phyloP scores from a whole-genome alignment of 805 yeast genomes.

The Priceomyces castillae region DNA sequence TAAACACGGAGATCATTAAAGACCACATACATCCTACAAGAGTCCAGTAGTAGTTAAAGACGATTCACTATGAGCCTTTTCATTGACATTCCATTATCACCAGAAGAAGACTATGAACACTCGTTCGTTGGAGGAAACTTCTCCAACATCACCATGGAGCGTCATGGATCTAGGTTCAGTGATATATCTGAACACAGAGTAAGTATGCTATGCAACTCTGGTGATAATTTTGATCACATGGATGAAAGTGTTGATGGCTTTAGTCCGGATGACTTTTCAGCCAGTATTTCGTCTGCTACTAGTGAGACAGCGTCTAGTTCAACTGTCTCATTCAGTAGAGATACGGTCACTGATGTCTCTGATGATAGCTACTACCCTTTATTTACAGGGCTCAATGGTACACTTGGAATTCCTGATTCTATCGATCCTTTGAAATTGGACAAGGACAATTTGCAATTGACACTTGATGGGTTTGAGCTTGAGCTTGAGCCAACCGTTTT shows the following conservation, averaged over 20 bases:
- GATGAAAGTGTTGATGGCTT: background rate
- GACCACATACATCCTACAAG: background rate
- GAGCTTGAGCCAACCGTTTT: background rate
- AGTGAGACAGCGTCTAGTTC: background rate
- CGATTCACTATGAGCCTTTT: conserved; percentile 1
- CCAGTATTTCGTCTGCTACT: background rate
- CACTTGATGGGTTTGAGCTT: background rate
- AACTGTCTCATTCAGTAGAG: background rate
- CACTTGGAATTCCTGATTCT: conserved; percentile 1
- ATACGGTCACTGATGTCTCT: background rate
- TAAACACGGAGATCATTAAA: background rate
- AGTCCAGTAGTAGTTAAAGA: background rate
- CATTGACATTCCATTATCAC: background rate
- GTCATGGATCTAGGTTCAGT: background rate
- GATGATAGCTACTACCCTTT: background rate
- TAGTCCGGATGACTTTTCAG: background rate
- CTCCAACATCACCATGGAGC: background rate
- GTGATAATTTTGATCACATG: background rate
- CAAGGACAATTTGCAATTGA: background rate
- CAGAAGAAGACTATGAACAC: background rate
- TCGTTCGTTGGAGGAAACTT: background rate
- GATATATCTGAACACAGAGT: background rate
- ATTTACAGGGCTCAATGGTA: background rate
- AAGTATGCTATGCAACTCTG: background rate
- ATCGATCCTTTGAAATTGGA: conserved; percentile 2